Base-by-base conservation (phyloP, 2,329 filamentous ascomycete species). In the Xylariaceae sp. region DNA sequence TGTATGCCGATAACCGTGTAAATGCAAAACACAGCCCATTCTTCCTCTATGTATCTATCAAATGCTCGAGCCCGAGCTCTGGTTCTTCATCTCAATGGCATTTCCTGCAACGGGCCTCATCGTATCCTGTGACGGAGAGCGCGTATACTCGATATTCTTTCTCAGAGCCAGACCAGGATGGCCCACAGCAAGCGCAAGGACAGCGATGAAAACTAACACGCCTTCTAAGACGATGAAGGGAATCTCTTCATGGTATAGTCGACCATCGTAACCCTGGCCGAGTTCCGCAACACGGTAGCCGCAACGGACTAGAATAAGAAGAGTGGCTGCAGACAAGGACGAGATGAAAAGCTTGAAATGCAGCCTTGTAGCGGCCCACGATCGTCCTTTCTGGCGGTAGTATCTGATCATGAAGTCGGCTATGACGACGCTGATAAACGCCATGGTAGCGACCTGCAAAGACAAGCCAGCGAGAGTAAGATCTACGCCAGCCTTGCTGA, bases 221-320 rank as follows among this genome's bases (percentile, higher is more conserved):
- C 73, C 73, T 62, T 80, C 77, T 4, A 80, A 60, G 1, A 61
- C 70, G 51, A 79, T 75, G 54, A 79, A 80, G 6, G 74, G 58
- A 0, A 61, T 57, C 60, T 80, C 66, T 27, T 78, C 63, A 39
- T 61, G 62, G 42, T 82, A 75, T 55, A 85, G 59, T 11, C 66
- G 59, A 0, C 79, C 80, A 1, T 48, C 58, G 68, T 80, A 85
- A 2, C 82, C 81, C 19, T 78, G 70, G 49, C 73, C 75, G 51
- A 86, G 62, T 66, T 86, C 82, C 0, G 74, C 77, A 18, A 83
- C 74, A 18, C 82, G 73, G 59, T 82, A 86, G 17, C 77, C 73
- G 45, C 76, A 82, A 7, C 82, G 70, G 15, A 74, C 73, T 39
- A 83, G 72, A 55, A 85, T 81, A 36, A 75, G 72, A 3, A 83